Conservation (phyloP, 2,329 filamentous ascomycete species). For the Penicillium sp. region DNA sequence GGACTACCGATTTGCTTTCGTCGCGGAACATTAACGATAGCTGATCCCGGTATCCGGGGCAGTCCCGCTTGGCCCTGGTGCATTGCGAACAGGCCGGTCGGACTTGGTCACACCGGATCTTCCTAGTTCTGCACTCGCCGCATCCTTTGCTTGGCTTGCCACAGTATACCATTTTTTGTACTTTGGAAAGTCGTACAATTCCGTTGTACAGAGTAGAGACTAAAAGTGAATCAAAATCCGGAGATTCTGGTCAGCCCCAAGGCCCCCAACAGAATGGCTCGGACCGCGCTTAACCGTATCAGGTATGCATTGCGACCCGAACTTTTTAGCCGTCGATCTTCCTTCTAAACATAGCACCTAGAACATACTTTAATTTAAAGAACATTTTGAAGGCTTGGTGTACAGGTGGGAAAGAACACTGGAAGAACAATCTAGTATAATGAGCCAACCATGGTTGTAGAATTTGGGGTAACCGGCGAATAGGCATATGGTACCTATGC, state of each 20-base stretch:
- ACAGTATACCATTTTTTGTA: slow-evolving; percentile 39
- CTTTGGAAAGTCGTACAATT: background rate
- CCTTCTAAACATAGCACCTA: too few species aligned
- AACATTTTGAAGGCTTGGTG: too few species aligned
- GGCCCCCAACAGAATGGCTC: background rate
- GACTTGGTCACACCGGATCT: slow-evolving; percentile 56
- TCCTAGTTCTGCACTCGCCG: slow-evolving; percentile 42
- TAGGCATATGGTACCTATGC: too few species aligned
- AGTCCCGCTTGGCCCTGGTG: slow-evolving; percentile 56
- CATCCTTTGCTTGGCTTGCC: slow-evolving; percentile 47
- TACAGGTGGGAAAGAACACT: too few species aligned
- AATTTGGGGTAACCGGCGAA: too few species aligned
- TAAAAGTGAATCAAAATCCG: background rate
- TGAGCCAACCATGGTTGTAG: too few species aligned
- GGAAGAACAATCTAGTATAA: too few species aligned
- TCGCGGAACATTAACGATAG: slow-evolving; percentile 64
- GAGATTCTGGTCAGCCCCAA: background rate
- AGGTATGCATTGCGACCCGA: slow-evolving; percentile 12
- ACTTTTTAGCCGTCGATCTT: slow-evolving; percentile 1
- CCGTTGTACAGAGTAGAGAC: background rate
- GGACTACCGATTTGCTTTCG: slow-evolving; percentile 60
- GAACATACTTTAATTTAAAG: too few species aligned
- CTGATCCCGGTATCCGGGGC: slow-evolving; percentile 62
- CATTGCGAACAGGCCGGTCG: slow-evolving; percentile 62
- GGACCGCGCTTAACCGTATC: slow-evolving; percentile 5